A percentile compares a stretch with the other conserved stretches of the same genome.
These are phyloP conservation scores for Colletotrichum brevisporum DNA, from an alignment of 2,329 filamentous ascomycete genomes.

Conservation along the genomic window DNA sequence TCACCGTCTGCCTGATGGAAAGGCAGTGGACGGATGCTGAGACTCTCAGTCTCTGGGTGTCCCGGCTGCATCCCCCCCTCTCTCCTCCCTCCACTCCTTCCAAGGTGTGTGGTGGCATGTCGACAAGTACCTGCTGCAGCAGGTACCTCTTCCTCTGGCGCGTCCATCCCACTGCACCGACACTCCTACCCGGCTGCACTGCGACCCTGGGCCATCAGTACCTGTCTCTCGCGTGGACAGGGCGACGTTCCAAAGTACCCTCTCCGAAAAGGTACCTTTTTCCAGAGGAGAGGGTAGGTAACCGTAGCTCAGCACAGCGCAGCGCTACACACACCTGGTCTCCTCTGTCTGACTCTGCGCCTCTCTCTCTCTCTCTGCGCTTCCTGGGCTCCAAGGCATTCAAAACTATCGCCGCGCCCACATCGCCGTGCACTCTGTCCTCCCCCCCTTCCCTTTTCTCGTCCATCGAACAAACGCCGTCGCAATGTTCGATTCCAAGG, in stretches of 20 bases:
- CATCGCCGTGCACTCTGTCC: constrained; percentile 46
- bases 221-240: not conserved
- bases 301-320: not conserved
- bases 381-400: constrained; percentile 43
- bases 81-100: not conserved
- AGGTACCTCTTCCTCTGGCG: not conserved
- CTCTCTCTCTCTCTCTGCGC: not conserved
- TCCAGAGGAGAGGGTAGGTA: no score
- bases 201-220: not conserved
- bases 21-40: constrained; percentile 35
- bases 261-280: not conserved
- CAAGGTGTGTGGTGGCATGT: not conserved
- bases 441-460: constrained; percentile 52
- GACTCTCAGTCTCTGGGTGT: constrained; percentile 41
- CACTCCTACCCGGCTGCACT: no score
- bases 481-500: constrained; percentile 68
- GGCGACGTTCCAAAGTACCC: no score
- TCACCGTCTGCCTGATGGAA: constrained; percentile 19
- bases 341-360: not conserved
- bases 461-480: constrained; percentile 64
- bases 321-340: constrained; percentile 1
- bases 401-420: constrained; percentile 53
- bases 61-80: constrained; percentile 29
- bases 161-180: no score
- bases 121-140: not conserved